phyloP scores from a whole-genome alignment of 331 rosid genomes.

The Rhamnella rubrinervis region DNA sequence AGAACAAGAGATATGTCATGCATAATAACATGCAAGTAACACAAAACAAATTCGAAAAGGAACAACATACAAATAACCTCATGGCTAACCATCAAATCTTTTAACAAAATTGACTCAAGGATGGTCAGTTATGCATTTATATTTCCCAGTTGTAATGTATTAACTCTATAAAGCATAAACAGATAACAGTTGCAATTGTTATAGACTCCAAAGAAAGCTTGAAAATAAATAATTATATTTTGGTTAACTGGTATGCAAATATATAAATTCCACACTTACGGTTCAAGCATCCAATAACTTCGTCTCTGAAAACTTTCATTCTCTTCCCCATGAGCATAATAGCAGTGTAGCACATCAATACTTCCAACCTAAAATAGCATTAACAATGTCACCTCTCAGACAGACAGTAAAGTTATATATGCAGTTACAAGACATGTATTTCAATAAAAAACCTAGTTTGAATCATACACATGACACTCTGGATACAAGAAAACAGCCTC shows the following conservation, averaged over 20 bases:
- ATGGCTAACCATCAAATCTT: background rate
- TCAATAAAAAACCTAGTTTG: background rate
- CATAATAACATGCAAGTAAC: too few relatives aligned
- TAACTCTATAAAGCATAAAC: background rate
- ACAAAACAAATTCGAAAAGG: background rate
- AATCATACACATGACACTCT: constrained; percentile 16
- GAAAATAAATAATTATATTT: background rate
- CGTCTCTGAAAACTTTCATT: constrained; percentile 90
- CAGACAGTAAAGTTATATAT: background rate
- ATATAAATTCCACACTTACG: constrained; percentile 46
- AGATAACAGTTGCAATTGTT: too few relatives aligned
- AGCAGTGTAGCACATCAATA: constrained; percentile 85
- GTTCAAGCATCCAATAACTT: constrained; percentile 95
- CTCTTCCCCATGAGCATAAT: constrained; percentile 96
- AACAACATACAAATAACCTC: background rate
- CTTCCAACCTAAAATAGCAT: constrained; percentile 84
- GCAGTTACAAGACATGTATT: background rate
- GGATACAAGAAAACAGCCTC: constrained; percentile 8
- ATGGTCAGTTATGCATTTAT: background rate
- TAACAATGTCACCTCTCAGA: constrained; percentile 38
- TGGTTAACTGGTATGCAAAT: too few relatives aligned
- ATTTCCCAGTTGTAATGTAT: too few relatives aligned
- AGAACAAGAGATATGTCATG: background rate
- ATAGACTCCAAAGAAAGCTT: background rate
- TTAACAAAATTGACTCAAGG: background rate